Conservation (phyloP, 2,329 filamentous ascomycete species). For the Colletotrichum neosansevieriae region DNA sequence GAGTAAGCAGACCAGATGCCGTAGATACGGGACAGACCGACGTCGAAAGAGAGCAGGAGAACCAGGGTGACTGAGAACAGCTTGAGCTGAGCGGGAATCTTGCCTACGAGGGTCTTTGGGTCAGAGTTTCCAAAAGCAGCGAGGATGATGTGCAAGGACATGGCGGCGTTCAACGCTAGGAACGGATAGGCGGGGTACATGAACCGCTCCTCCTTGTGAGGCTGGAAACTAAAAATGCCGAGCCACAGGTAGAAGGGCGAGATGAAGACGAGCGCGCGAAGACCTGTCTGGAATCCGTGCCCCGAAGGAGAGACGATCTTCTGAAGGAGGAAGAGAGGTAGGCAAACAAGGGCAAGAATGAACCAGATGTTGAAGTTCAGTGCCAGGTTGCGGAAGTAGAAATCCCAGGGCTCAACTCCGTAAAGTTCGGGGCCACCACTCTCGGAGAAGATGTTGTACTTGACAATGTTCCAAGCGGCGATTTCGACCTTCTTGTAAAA, state of each 20-base stretch:
- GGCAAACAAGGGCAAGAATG: slow-evolving; percentile 77
- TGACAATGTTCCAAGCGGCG: slow-evolving; percentile 92
- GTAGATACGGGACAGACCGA: slow-evolving; percentile 78
- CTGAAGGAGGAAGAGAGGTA: slow-evolving; percentile 82
- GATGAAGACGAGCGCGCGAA: slow-evolving; percentile 83
- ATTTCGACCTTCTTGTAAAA: slow-evolving; percentile 85
- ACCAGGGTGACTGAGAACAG: slow-evolving; percentile 70
- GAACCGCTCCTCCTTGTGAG: slow-evolving; percentile 98
- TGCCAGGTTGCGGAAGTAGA: slow-evolving; percentile 90
- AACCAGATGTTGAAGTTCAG: slow-evolving; percentile 99
- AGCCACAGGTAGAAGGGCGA: slow-evolving; percentile 96
- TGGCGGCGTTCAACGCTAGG: slow-evolving; percentile 87
- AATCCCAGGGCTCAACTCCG: slow-evolving; percentile 96
- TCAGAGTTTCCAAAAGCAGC: slow-evolving; percentile 78
- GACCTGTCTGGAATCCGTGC: slow-evolving; percentile 74
- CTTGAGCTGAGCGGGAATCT: slow-evolving; percentile 81
- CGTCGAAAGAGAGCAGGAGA: slow-evolving; percentile 72
- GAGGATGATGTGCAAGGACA: slow-evolving; percentile 85
- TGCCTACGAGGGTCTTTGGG: slow-evolving; percentile 74
- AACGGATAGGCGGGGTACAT: slow-evolving; percentile 98
- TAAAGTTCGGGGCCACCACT: slow-evolving; percentile 90
- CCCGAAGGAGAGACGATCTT: slow-evolving; percentile 72
- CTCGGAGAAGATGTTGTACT: slow-evolving; percentile 92
- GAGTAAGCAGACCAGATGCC: slow-evolving; percentile 86
- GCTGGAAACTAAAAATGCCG: slow-evolving; percentile 88